Percentiles rank a stretch among this genome's conserved stretches.
Evolutionary conservation across 345 rosid genomes (phyloP).

Genomic region (Noccaea bulbosa): DNA sequence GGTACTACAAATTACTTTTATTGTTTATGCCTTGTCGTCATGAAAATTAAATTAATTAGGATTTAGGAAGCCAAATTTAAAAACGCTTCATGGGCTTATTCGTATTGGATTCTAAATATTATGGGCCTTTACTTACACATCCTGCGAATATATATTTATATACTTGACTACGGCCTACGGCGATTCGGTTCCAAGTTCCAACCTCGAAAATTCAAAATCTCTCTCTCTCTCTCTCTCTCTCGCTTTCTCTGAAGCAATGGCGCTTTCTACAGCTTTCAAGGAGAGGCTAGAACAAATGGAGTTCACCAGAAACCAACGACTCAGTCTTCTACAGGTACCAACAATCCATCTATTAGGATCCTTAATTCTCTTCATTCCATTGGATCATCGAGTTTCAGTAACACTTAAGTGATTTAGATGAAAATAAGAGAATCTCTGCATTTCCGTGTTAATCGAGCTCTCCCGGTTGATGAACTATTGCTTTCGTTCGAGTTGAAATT

Average conservation of each 20-base stretch:
- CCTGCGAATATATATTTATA: not conserved
- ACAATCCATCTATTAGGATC: not conserved
- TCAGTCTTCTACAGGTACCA: conserved; percentile 65
- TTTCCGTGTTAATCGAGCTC: not conserved
- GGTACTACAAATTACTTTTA: not conserved
- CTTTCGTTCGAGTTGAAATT: not conserved
- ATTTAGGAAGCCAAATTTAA: too few species aligned
- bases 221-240: not conserved
- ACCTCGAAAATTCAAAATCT: conserved; percentile 18
- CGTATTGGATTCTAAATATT: not conserved
- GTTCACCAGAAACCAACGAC: conserved; percentile 61
- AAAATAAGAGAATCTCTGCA: conserved; percentile 8
- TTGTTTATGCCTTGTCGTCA: not conserved
- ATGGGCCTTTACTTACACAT: not conserved
- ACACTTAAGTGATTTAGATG: conserved; percentile 17
- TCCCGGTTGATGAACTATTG: not conserved
- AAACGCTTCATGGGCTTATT: conserved; percentile 23
- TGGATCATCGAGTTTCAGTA: conserved; percentile 4
- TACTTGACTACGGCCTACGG: too few species aligned
- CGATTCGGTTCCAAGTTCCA: not conserved
- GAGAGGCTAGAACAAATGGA: conserved; percentile 77
- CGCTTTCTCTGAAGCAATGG: conserved; percentile 44
- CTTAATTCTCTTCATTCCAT: conserved; percentile 26
- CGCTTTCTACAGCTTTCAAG: conserved; percentile 66
- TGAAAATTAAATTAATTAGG: not conserved